Evolutionary conservation across 1,284 basidiomycete genomes (phyloP).

Genomic region (Moesziomyces parantarcticus): DNA sequence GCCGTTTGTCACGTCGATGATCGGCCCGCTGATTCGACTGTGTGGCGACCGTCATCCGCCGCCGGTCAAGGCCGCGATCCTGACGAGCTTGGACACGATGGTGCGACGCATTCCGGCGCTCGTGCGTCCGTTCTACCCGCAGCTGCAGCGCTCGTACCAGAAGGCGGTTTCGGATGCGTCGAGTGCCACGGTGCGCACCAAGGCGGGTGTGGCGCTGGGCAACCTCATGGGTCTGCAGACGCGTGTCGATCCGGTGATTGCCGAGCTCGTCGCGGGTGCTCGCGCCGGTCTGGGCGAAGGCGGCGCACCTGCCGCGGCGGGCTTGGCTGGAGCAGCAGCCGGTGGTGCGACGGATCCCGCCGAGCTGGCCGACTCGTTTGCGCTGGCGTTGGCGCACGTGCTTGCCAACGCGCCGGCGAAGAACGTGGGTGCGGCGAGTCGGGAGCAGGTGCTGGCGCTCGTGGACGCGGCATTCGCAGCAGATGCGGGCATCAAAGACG

Average conservation of each 20-base stretch:
- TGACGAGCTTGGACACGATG: slow-evolving; percentile 61
- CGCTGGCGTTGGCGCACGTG: slow-evolving; percentile 81
- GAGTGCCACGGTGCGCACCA: slow-evolving; percentile 81
- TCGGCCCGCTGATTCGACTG: slow-evolving; percentile 84
- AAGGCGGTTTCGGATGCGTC: slow-evolving; percentile 88
- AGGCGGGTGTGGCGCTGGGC: slow-evolving; percentile 85
- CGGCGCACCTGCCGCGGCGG: slow-evolving; percentile 12
- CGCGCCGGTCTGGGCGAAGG: slow-evolving; percentile 72
- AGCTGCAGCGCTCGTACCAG: slow-evolving; percentile 94
- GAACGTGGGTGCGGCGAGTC: slow-evolving; percentile 81
- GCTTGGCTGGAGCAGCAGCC: slow-evolving; percentile 25
- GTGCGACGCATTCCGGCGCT: slow-evolving; percentile 78
- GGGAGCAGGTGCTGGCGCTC: slow-evolving; percentile 79
- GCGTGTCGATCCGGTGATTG: slow-evolving; percentile 77
- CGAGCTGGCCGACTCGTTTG: slow-evolving; percentile 75
- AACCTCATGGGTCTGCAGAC: slow-evolving; percentile 81
- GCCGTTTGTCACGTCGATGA: slow-evolving; percentile 94
- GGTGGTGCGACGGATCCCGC: slow-evolving; percentile 26
- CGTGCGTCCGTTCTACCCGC: slow-evolving; percentile 98
- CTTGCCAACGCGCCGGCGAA: slow-evolving; percentile 76
- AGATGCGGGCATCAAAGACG: slow-evolving; percentile 69
- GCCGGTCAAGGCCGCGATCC: slow-evolving; percentile 65
- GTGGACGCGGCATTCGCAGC: slow-evolving; percentile 79
- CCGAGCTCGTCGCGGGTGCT: slow-evolving; percentile 76
- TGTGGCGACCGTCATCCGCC: slow-evolving; percentile 66